A percentile compares a stretch with the other conserved stretches of the same genome.
phyloP scores from a whole-genome alignment of 805 yeast genomes.

The Barnettozyma wickerhamii region DNA sequence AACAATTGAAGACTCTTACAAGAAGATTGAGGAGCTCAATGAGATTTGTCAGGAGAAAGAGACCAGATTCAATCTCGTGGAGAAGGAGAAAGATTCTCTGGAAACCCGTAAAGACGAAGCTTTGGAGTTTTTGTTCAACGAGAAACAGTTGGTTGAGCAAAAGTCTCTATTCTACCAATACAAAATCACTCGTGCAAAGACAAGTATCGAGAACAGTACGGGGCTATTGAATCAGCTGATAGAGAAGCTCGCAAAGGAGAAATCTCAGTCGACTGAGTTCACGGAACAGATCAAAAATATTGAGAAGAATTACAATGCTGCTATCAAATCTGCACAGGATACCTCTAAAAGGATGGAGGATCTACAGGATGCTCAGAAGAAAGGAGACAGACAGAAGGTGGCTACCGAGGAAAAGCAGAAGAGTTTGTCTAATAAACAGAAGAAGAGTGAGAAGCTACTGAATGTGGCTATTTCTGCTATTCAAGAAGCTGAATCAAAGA shows the following conservation, averaged over 20 bases:
- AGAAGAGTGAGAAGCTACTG: constrained; percentile 54
- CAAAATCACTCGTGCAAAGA: constrained; percentile 36
- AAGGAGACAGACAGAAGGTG: constrained; percentile 54
- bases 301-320: constrained; percentile 27
- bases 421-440: constrained; percentile 53
- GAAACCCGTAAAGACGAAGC: constrained; percentile 69
- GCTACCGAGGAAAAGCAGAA: constrained; percentile 74
- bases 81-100: constrained; percentile 61
- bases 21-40: constrained; percentile 67
- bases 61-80: constrained; percentile 72
- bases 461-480: constrained; percentile 42
- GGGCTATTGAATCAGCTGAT: constrained; percentile 36
- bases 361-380: constrained; percentile 34
- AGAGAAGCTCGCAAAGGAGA: constrained; percentile 40
- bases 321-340: constrained; percentile 22
- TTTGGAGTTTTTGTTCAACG: constrained; percentile 55
- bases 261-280: constrained; percentile 36
- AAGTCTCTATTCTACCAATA: constrained; percentile 56
- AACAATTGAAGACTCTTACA: constrained; percentile 60
- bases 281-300: constrained; percentile 32
- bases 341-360: constrained; percentile 25
- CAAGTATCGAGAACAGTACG: constrained; percentile 35
- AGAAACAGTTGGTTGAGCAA: constrained; percentile 52
- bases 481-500: constrained; percentile 40
- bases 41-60: constrained; percentile 80